These are phyloP conservation scores for Yamadazyma sp. DNA, from an alignment of 805 yeast genomes.

Conservation along the genomic window DNA sequence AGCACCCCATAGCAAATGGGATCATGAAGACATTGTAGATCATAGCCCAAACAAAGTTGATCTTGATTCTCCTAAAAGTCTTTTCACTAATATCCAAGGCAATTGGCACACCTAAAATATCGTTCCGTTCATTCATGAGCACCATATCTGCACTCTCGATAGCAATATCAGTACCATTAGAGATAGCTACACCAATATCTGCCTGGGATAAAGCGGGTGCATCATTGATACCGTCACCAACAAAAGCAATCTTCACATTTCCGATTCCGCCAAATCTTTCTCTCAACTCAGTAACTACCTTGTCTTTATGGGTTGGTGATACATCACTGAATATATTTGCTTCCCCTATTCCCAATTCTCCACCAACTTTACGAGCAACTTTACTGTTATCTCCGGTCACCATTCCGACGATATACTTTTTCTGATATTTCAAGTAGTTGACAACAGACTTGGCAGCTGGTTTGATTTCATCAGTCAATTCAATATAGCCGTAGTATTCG, in stretches of 20 bases:
- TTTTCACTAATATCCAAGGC: constrained; percentile 67
- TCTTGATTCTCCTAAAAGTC: constrained; percentile 71
- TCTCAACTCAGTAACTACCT: constrained; percentile 60
- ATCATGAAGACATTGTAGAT: constrained; percentile 81
- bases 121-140: constrained; percentile 41
- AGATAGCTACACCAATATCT: constrained; percentile 86
- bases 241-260: constrained; percentile 64
- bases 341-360: constrained; percentile 61
- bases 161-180: constrained; percentile 94
- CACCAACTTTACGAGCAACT: constrained; percentile 66
- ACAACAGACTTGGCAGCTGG: constrained; percentile 64
- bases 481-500: constrained; percentile 60
- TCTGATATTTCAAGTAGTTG: constrained; percentile 44
- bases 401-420: constrained; percentile 70
- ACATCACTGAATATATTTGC: constrained; percentile 72
- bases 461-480: constrained; percentile 66
- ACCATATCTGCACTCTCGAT: constrained; percentile 96
- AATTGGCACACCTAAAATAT: constrained; percentile 51
- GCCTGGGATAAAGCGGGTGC: constrained; percentile 93
- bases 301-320: constrained; percentile 74
- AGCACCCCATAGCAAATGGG: constrained; percentile 93
- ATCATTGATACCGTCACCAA: constrained; percentile 98
- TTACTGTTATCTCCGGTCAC: constrained; percentile 81
- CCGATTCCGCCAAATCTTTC: constrained; percentile 32
- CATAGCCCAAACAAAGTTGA: constrained; percentile 86